phyloP scores from a whole-genome alignment of 2,329 filamentous ascomycete genomes.

The Beauveria australis region DNA sequence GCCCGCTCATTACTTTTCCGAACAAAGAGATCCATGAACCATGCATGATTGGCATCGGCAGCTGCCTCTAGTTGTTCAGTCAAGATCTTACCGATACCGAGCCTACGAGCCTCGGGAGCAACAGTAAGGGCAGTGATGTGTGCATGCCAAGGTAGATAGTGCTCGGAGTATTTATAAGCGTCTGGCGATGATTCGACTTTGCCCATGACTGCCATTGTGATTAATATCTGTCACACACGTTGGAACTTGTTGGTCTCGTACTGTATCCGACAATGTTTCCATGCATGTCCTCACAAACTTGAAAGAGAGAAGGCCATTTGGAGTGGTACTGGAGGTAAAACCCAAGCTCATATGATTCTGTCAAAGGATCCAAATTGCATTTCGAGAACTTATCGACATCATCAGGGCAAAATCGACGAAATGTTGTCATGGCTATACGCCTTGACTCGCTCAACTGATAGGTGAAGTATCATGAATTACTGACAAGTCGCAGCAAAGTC shows the following conservation, averaged over 20 bases:
- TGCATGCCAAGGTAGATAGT: slow-evolving; percentile 98
- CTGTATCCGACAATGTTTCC: slow-evolving; percentile 94
- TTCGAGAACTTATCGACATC: slow-evolving; percentile 87
- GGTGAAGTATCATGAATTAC: neutral
- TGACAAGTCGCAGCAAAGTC: neutral
- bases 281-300: slow-evolving; percentile 75
- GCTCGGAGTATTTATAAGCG: slow-evolving; percentile 64
- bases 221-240: slow-evolving; percentile 15
- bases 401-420: slow-evolving; percentile 74
- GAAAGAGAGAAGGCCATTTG: slow-evolving; percentile 92
- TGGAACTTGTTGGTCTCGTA: slow-evolving; percentile 35
- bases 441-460: neutral
- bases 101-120: slow-evolving; percentile 72
- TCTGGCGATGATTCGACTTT: slow-evolving; percentile 86
- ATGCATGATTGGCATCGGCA: slow-evolving; percentile 74
- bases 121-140: slow-evolving; percentile 96
- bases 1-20: slow-evolving; percentile 80
- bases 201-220: slow-evolving; percentile 69
- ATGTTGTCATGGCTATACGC: slow-evolving; percentile 57
- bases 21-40: slow-evolving; percentile 96
- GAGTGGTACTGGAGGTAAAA: slow-evolving; percentile 97
- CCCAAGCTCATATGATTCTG: slow-evolving; percentile 92
- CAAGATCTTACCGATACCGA: slow-evolving; percentile 79
- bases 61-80: slow-evolving; percentile 74
- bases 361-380: slow-evolving; percentile 91